phyloP scores from a whole-genome alignment of 345 rosid species.

The Odontarrhena argentea region DNA sequence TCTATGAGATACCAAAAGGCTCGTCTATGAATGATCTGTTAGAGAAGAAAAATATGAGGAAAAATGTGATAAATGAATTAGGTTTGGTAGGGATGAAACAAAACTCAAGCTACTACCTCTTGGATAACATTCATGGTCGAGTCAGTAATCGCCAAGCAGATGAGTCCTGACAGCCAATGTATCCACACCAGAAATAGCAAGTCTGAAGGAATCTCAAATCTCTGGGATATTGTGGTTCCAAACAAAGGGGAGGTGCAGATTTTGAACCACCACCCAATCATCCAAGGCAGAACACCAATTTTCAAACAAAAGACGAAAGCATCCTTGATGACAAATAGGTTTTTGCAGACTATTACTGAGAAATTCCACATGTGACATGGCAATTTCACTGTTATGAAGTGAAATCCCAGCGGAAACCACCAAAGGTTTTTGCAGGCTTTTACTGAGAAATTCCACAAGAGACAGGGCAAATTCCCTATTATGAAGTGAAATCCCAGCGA shows the following conservation, averaged over 20 bases:
- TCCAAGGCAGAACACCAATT: slow-evolving; percentile 33
- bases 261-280: slow-evolving; percentile 26
- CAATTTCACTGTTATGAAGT: slow-evolving; percentile 3
- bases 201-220: slow-evolving; percentile 4
- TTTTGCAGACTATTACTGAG: slow-evolving; percentile 19
- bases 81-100: slow-evolving; percentile 2
- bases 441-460: slow-evolving; percentile 5
- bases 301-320: slow-evolving; percentile 11
- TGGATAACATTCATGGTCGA: neutral
- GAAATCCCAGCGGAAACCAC: slow-evolving; percentile 1
- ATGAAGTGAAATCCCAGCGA: slow-evolving; percentile 4
- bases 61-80: neutral
- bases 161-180: neutral
- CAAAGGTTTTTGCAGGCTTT: slow-evolving; percentile 15
- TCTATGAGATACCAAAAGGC: slow-evolving; percentile 33
- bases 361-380: neutral
- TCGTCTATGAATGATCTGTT: slow-evolving; percentile 31
- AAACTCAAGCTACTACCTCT: slow-evolving; percentile 12
- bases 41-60: neutral
- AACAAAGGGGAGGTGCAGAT: slow-evolving; percentile 23
- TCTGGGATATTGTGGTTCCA: slow-evolving; percentile 3
- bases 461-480: neutral
- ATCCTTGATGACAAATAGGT: neutral
- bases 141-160: neutral
- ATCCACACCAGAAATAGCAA: neutral